Evolutionary conservation across 495 filamentous ascomycete genomes (phyloP).

Genomic region (Xylaria scruposa): DNA sequence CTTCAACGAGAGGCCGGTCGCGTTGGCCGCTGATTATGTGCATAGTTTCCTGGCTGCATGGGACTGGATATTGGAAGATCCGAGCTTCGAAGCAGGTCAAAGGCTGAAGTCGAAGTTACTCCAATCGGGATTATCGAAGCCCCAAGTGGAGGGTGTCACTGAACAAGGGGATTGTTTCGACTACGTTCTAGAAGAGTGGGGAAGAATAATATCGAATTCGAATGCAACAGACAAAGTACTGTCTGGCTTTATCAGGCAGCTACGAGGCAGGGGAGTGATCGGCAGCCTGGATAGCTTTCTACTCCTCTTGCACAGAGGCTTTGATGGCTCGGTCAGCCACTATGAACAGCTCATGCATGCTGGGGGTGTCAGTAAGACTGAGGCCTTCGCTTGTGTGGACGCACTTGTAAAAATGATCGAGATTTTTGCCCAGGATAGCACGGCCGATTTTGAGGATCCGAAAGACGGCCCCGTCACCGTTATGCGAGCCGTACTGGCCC

Average conservation of each 20-base stretch:
- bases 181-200: slow-evolving; percentile 95
- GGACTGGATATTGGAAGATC: slow-evolving; percentile 80
- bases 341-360: slow-evolving; percentile 71
- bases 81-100: slow-evolving; percentile 65
- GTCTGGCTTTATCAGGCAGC: slow-evolving; percentile 81
- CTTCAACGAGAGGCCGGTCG: slow-evolving; percentile 74
- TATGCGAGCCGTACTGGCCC: slow-evolving; percentile 74
- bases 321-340: slow-evolving; percentile 77
- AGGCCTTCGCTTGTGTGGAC: slow-evolving; percentile 79
- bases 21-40: slow-evolving; percentile 85
- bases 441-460: slow-evolving; percentile 28
- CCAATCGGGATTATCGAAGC: slow-evolving; percentile 63
- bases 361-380: slow-evolving; percentile 62
- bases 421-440: slow-evolving; percentile 68
- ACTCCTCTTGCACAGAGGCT: slow-evolving; percentile 78
- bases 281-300: slow-evolving; percentile 73
- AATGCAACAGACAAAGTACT: slow-evolving; percentile 73
- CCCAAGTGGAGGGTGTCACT: slow-evolving; percentile 32
- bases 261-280: slow-evolving; percentile 75
- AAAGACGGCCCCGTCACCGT: slow-evolving; percentile 46
- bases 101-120: slow-evolving; percentile 77
- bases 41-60: slow-evolving; percentile 80
- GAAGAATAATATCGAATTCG: slow-evolving; percentile 76
- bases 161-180: slow-evolving; percentile 80
- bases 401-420: slow-evolving; percentile 85